Percentiles rank a stretch among this genome's conserved stretches.
phyloP scores from a whole-genome alignment of 495 filamentous ascomycete genomes.

The Extremus antarcticus region DNA sequence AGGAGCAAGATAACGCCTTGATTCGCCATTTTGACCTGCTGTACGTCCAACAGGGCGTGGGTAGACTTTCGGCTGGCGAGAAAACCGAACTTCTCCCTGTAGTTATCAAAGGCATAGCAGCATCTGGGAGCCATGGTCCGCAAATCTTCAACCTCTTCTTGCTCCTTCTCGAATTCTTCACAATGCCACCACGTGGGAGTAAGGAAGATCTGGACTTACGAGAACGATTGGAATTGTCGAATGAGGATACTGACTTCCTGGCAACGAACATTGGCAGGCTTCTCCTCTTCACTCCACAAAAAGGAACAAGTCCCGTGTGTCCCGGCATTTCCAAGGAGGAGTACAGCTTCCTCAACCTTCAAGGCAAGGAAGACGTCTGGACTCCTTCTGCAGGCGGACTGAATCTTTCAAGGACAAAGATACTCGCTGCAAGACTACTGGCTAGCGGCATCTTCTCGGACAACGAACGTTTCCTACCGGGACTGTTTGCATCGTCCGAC shows the following conservation, averaged over 20 bases:
- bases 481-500: constrained; percentile 71
- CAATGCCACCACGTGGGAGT: constrained; percentile 62
- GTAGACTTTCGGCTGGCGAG: constrained; percentile 49
- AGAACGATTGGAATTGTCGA: constrained; percentile 51
- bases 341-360: constrained; percentile 60
- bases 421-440: constrained; percentile 56
- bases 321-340: constrained; percentile 63
- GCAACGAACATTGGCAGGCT: constrained; percentile 70
- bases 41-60: constrained; percentile 79
- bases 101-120: constrained; percentile 56
- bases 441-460: constrained; percentile 76
- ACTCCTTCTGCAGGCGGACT: constrained; percentile 50
- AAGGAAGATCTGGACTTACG: constrained; percentile 64
- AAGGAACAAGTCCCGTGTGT: constrained; percentile 33
- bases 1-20: constrained; percentile 56
- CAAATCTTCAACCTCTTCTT: constrained; percentile 77
- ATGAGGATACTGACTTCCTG: constrained; percentile 62
- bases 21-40: constrained; percentile 80
- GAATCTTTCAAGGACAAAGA: constrained; percentile 58
- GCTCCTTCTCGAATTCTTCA: constrained; percentile 58
- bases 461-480: constrained; percentile 67
- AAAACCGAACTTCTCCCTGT: constrained; percentile 59
- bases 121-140: constrained; percentile 50
- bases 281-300: constrained; percentile 45
- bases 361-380: constrained; percentile 60